Base-by-base conservation (phyloP, 2,329 filamentous ascomycete genomes). In the Beauveria brongniartii region DNA sequence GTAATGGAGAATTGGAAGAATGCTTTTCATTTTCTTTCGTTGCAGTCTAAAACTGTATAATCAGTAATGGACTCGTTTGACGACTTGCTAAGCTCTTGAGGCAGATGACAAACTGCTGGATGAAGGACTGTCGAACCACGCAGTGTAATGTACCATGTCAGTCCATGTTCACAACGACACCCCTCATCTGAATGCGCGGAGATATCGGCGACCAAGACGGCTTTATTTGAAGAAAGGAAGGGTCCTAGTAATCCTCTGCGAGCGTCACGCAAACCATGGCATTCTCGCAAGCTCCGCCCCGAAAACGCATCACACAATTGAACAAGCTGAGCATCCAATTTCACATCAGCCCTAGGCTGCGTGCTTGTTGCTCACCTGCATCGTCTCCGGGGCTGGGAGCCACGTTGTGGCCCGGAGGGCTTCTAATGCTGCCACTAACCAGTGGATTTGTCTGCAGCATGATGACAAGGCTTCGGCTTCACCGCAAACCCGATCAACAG, bases 171-270 rank as follows among this genome's bases (percentile, higher is more conserved):
- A 30, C 28, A 30, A 30, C 9, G 30, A 30, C 9, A 30, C 30
- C 10, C 10, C 10, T 12, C 30, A 12, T 30, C 30, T 10, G 43
- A n/a, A 14, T 48, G 18, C 16, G 40, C 24, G 40, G 22, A 20
- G 53, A 55, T 46, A 55, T 55, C 30, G 30, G 30, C 10, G 10
- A 30, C 30, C 3, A 48, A 40, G 30, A 47, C 10, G 41, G 30
- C 20, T 48, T 40, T 22, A 37, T 12, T 30, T 20, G 26, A 24
- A 18, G n/a, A 43, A 57, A 48, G 51, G 22, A 44, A 44, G 37
- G 46, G 55, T 50, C 55, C 22, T 50, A 46, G 44, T 22, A 48
- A 58, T 58, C n/a, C 46, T 58, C 41, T 43, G 55, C 46, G 55
- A 58, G 46, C 43, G 46, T 34, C 46, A 43, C 28, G 28, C 9